These are phyloP conservation scores for Musa acuminata DNA, from an alignment of 176 grass and related monocot species.

Conservation along the genomic window DNA sequence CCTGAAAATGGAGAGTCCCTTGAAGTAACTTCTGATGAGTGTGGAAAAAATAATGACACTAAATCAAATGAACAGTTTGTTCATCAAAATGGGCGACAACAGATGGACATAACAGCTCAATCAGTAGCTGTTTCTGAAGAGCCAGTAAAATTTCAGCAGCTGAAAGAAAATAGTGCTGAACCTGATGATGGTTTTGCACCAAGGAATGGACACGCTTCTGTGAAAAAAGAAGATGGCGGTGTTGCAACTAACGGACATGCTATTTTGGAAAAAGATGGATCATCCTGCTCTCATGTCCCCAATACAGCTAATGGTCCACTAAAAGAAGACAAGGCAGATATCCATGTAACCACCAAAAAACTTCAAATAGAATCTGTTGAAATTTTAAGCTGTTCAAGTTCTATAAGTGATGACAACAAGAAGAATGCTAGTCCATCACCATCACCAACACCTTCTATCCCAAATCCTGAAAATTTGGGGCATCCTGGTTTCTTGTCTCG, in stretches of 20 bases:
- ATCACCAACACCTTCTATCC: slow-evolving; percentile 16
- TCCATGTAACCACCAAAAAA: neutral
- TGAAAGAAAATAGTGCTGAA: neutral
- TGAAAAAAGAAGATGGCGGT: neutral
- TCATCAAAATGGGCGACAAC: neutral
- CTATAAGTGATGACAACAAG: slow-evolving; percentile 40
- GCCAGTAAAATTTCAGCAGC: neutral
- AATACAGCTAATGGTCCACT: neutral
- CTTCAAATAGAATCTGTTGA: slow-evolving; percentile 38
- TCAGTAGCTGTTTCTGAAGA: neutral
- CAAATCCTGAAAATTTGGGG: slow-evolving; percentile 16
- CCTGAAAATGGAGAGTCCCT: neutral
- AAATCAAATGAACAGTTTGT: neutral
- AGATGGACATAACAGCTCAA: neutral
- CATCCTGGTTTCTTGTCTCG: slow-evolving; percentile 29
- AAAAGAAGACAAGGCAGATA: slow-evolving; percentile 3
- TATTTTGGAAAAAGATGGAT: neutral
- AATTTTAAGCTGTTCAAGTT: slow-evolving; percentile 39
- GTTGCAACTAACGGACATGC: neutral
- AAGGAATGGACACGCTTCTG: neutral
- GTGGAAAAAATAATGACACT: neutral
- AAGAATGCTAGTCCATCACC: slow-evolving; percentile 18
- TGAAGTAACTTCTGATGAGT: neutral
- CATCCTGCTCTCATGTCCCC: neutral
- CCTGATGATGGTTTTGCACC: neutral